Evolutionary conservation across 352 stramenopile species (phyloP), one percentile per base, ranked within the genome.

Genomic region (Halophytophthora batemanensis): DNA sequence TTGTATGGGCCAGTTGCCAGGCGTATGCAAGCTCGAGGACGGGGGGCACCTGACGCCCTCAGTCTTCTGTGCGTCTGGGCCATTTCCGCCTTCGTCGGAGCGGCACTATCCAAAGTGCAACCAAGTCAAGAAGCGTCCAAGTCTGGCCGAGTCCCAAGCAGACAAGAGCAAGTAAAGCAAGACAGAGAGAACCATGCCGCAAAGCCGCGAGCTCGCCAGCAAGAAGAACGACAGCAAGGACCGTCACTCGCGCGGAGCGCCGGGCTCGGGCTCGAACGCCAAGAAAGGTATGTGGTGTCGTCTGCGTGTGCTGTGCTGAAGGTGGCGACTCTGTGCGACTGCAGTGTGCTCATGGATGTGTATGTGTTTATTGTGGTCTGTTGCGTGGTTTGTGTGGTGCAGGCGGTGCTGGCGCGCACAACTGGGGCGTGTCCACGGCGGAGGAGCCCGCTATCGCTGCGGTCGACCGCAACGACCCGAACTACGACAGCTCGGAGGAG

Each of bases 211-310:
- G 53, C 69, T 91, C 43, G 45, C 68, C 34, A 93, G 86, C 69
- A 93, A 93, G 70, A 93, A 90, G 71, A 90, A 88, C 62, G 76
- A 85, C 54, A 61, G 83, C 56, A 93, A 93, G 75, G 79, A 93
- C 59, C 83, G 78, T 25, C 80, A 90, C 25, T 90, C 81, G 42
- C 74, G 80, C n/a, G 83, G 80, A 2, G 74, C 61, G 8, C 57
- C 78, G 19, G 77, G 77, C 33, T 72, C 69, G 17, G 70, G 63
- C 17, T 50, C 56, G 1, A 69, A 55, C 23, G 66, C 64, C 43
- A 90, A 90, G 72, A 90, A 90, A 52, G 77, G 75, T 83, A 33
- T 35, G 64, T 59, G 8, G 4, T 31, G 25, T 31, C 25, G 25
- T 8, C 3, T 28, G 40, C 31, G n/a, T 46, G 53, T 47, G 59